A percentile compares a stretch with the other conserved stretches of the same genome.
phyloP scores from a whole-genome alignment of 2,329 filamentous ascomycete genomes.

The Seiridium cupressi region DNA sequence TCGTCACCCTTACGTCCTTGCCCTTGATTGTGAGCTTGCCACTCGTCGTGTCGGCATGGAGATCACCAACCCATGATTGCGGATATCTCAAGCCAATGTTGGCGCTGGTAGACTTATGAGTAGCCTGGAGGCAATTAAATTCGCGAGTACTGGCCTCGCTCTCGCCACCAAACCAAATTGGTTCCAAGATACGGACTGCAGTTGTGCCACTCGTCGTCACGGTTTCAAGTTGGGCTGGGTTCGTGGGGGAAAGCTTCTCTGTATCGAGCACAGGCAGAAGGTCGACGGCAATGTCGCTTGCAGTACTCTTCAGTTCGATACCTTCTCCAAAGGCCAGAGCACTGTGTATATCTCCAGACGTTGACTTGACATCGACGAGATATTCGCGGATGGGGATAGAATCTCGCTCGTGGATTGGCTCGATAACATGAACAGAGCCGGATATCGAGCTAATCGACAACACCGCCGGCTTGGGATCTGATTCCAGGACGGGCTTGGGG shows the following conservation, averaged over 20 bases:
- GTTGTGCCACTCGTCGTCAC: constrained; percentile 42
- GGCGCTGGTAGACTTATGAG: constrained; percentile 45
- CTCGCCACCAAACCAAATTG: constrained; percentile 36
- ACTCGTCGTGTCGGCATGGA: constrained; percentile 37
- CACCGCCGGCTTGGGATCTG: constrained; percentile 34
- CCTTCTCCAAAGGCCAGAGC: constrained; percentile 36
- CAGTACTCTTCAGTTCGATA: constrained; percentile 35
- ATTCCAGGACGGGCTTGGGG: constrained; percentile 35
- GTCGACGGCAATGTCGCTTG: constrained; percentile 37
- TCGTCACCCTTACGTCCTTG: constrained; percentile 39
- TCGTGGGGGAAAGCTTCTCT: constrained; percentile 12
- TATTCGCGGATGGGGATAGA: constrained; percentile 46
- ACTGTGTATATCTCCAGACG: constrained; percentile 41
- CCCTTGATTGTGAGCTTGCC: constrained; percentile 40
- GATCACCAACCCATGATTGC: constrained; percentile 45
- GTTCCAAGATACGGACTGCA: constrained; percentile 38
- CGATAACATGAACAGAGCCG: constrained; percentile 38
- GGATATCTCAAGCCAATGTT: constrained; percentile 43
- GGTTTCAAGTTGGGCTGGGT: constrained; percentile 34
- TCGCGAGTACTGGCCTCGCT: constrained; percentile 13
- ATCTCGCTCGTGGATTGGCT: constrained; percentile 33
- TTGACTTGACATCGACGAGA: constrained; percentile 39
- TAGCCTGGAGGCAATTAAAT: constrained; percentile 35
- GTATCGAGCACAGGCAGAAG: constrained; percentile 42
- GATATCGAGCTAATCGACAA: constrained; percentile 42